Conservation (phyloP, 768 basidiomycete genomes). For the Leccinum disarticulatum region DNA sequence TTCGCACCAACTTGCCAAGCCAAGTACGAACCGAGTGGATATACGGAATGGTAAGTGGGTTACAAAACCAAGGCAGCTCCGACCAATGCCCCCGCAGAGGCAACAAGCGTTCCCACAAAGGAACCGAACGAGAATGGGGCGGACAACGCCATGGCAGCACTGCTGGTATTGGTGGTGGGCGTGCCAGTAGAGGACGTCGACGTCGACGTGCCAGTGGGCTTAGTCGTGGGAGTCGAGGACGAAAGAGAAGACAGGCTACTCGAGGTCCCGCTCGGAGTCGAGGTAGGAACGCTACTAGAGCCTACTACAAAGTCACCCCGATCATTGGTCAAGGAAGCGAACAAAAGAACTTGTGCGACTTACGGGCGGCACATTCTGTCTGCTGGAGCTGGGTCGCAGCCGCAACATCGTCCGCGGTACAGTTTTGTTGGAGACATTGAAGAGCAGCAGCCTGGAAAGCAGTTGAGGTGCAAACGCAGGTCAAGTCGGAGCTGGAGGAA, state of each 20-base stretch:
- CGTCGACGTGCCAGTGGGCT: no score
- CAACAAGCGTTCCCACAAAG: slow-evolving; percentile 23
- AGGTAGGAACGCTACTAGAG: background rate
- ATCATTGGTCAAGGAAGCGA: background rate
- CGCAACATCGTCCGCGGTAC: slow-evolving; percentile 30
- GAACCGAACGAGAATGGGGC: slow-evolving; percentile 19
- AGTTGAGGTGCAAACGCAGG: slow-evolving; percentile 40
- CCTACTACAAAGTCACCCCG: background rate
- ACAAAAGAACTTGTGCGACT: background rate
- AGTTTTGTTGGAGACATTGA: slow-evolving; percentile 36
- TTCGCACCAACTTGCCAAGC: slow-evolving; percentile 3
- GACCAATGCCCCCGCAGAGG: slow-evolving; percentile 26
- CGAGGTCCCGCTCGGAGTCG: background rate
- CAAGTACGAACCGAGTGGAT: background rate
- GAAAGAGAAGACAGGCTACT: background rate
- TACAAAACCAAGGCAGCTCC: slow-evolving; percentile 28
- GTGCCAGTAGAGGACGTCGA: background rate
- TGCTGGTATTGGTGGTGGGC: background rate
- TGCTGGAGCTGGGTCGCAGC: slow-evolving; percentile 35
- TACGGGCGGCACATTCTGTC: slow-evolving; percentile 32
- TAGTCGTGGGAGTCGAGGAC: background rate
- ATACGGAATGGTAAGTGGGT: background rate
- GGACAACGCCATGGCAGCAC: slow-evolving; percentile 19
- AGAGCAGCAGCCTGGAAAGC: slow-evolving; percentile 37
- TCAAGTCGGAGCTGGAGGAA: slow-evolving; percentile 35